These are phyloP conservation scores for Sarcodon sp. DNA, from an alignment of 768 basidiomycete species.

Conservation along the genomic window DNA sequence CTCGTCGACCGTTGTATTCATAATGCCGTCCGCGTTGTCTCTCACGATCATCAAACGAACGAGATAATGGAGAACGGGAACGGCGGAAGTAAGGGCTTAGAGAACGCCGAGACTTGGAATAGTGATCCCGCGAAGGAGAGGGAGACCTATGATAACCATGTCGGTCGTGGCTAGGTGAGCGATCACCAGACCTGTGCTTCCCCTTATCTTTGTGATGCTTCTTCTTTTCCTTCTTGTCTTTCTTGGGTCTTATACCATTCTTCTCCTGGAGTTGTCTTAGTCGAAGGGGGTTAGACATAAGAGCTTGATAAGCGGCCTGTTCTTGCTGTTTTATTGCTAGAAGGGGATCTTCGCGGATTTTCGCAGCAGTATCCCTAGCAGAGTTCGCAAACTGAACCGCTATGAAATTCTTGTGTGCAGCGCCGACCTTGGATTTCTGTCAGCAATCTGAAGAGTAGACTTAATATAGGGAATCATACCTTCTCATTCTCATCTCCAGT, in stretches of 20 bases:
- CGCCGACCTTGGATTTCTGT: conserved; percentile 47
- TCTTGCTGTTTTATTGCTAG: conserved; percentile 98
- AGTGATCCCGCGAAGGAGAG: conserved; percentile 12
- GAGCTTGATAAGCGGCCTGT: conserved; percentile 79
- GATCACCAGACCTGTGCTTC: conserved; percentile 14
- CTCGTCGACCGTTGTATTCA: conserved; percentile 6
- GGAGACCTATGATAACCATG: conserved; percentile 12
- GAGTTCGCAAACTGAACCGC: conserved; percentile 92
- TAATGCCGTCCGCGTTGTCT: conserved; percentile 5
- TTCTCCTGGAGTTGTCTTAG: conserved; percentile 71
- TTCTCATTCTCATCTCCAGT: conserved; percentile 88
- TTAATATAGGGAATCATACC: conserved; percentile 22
- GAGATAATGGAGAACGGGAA: conserved; percentile 30
- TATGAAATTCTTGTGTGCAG: conserved; percentile 85
- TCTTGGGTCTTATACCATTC: conserved; percentile 72
- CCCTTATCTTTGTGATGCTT: conserved; percentile 42
- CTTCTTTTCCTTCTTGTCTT: conserved; percentile 54
- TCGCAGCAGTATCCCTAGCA: conserved; percentile 76
- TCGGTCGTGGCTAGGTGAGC: conserved; percentile 1
- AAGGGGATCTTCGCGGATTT: conserved; percentile 93
- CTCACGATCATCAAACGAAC: conserved; percentile 14
- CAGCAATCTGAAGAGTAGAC: not conserved
- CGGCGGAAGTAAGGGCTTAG: conserved; percentile 32
- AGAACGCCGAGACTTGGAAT: conserved; percentile 23
- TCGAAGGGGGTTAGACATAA: conserved; percentile 79